Base-by-base conservation (phyloP, 1,139 yeast species). In the Insectozyma bohioensis region DNA sequence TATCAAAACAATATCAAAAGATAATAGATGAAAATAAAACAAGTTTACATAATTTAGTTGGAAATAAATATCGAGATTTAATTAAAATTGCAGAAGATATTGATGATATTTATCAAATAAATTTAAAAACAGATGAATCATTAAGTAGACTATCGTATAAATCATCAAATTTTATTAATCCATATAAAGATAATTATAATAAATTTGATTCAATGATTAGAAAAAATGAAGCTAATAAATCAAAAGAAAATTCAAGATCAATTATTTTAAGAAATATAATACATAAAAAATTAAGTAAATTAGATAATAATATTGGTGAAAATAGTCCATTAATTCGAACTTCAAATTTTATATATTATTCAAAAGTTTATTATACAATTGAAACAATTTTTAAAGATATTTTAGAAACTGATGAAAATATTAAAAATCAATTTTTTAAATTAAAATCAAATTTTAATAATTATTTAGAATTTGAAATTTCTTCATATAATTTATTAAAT, bases 31-130 rank as follows among this genome's bases (percentile, higher is more conserved):
- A 44, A 2, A 34, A 41, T 10, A 41, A 45, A 13, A 50, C 61
- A 11, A 77, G 77, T 33, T 61, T 83, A 18, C 75, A 83, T 37
- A 47, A 59, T 2, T 60, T 82, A 28, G 87, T 84, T 8, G 86
- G 88, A 3, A 60, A 60, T 24, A 78, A 80, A 50, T 83, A 82
- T 52, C 63, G 85, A 34, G 88, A 83, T 45, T 61, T 84, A 46
- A 66, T 84, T 22, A 63, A 72, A 24, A 82, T 84, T 5, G 85
- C 90, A 1, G 88, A 83, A 47, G 76, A 78, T 39, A 80, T 84
- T 23, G 74, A 72, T 25, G 58, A 58, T 5, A 78, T 82, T 79
- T 65, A 75, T 42, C 48, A 50, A 2, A 46, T 65, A 8, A 65
- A 77, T 1, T 43, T 46, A 8, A 39, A 35, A 1, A 49, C 62